Evolutionary conservation across 805 yeast species (phyloP).

Genomic region (Maudiozyma barnettii): DNA sequence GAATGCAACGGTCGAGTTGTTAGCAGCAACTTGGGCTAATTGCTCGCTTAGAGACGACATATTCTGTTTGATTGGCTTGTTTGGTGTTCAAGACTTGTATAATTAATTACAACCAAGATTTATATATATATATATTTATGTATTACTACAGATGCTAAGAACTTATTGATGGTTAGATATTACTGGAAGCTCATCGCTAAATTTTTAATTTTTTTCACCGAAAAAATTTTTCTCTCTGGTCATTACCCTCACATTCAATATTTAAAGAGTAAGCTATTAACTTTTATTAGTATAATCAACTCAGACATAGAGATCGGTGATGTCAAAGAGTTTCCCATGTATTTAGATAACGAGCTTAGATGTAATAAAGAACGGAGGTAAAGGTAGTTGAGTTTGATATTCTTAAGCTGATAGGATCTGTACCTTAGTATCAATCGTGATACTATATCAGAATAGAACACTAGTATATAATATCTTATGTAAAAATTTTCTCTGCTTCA

Average conservation of each 20-base stretch:
- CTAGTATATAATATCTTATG: too few species aligned
- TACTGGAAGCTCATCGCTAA: constrained; percentile 1
- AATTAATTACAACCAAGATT: neutral
- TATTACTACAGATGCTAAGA: neutral
- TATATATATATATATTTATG: neutral
- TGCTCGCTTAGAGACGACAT: constrained; percentile 73
- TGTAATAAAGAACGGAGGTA: too few species aligned
- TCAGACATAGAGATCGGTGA: too few species aligned
- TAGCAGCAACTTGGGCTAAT: constrained; percentile 57
- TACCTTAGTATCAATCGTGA: too few species aligned
- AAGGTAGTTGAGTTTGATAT: too few species aligned
- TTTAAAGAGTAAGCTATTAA: neutral
- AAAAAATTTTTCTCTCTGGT: neutral
- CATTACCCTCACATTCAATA: neutral
- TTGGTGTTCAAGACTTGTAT: neutral
- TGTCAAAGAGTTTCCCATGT: too few species aligned
- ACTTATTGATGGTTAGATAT: neutral
- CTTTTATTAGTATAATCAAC: too few species aligned
- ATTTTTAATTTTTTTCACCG: neutral
- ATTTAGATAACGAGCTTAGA: too few species aligned
- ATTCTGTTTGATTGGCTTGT: neutral
- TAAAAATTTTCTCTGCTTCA: too few species aligned
- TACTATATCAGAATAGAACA: too few species aligned
- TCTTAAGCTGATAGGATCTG: too few species aligned
- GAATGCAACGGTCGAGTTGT: constrained; percentile 60